Evolutionary conservation across 2,329 filamentous ascomycete species (phyloP).

Genomic region (Geosmithia morbida): DNA sequence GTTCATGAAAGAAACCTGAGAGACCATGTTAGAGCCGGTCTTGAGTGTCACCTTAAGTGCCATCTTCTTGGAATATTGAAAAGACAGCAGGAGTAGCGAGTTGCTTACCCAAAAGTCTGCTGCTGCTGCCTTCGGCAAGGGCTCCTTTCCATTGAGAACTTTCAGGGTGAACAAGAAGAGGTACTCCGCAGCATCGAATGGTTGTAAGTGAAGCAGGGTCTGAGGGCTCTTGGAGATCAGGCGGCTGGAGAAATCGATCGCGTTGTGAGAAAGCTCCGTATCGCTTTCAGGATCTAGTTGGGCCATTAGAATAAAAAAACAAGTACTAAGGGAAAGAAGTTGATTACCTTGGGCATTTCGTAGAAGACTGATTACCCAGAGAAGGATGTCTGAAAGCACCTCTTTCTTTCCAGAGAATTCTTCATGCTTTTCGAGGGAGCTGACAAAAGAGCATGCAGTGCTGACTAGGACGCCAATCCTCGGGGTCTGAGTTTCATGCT

Average conservation of each 20-base stretch:
- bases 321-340: slow-evolving; percentile 8
- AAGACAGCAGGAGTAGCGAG: not conserved
- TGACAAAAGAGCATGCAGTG: slow-evolving; percentile 57
- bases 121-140: slow-evolving; percentile 60
- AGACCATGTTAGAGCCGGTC: not conserved
- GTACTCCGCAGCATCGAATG: slow-evolving; percentile 41
- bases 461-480: slow-evolving; percentile 55
- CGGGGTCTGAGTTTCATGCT: slow-evolving; percentile 43
- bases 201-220: slow-evolving; percentile 44
- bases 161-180: slow-evolving; percentile 60
- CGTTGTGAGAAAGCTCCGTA: slow-evolving; percentile 57
- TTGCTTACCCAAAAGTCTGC: slow-evolving; percentile 58
- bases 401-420: slow-evolving; percentile 25
- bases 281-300: slow-evolving; percentile 48
- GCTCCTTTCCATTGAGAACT: slow-evolving; percentile 56
- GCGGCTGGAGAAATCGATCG: slow-evolving; percentile 56
- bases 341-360: slow-evolving; percentile 42
- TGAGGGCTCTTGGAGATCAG: slow-evolving; percentile 45
- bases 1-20: slow-evolving; percentile 4
- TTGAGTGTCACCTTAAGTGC: not conserved
- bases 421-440: slow-evolving; percentile 34
- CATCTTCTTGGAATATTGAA: not conserved
- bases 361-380: slow-evolving; percentile 49
- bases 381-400: slow-evolving; percentile 37
- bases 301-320: not conserved